Conservation (phyloP, 2,329 filamentous ascomycete genomes). For the Mycosphaerella sp. region DNA sequence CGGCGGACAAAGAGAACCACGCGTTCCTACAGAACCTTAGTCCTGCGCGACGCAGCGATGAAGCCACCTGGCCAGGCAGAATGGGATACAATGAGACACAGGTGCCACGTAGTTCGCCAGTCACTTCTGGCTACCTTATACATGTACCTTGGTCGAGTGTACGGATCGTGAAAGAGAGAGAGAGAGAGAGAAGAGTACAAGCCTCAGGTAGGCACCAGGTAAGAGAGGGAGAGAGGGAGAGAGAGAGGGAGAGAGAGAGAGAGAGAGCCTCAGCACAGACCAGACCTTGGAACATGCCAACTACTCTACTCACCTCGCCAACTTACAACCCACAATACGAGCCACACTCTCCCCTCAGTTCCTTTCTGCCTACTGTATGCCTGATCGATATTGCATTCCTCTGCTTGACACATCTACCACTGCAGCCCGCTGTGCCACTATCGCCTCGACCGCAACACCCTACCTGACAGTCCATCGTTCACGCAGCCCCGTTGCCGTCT, state of each 20-base stretch:
- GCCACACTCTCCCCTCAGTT: not conserved
- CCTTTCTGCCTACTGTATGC: not conserved
- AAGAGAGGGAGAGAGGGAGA: too few relatives aligned
- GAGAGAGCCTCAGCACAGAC: not conserved
- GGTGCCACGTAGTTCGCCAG: not conserved
- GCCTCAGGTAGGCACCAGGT: too few relatives aligned
- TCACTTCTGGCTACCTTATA: too few relatives aligned
- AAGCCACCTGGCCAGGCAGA: not conserved
- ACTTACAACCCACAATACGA: not conserved
- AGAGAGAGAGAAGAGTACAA: too few relatives aligned
- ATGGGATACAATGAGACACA: not conserved
- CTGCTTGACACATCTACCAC: not conserved
- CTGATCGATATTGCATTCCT: not conserved
- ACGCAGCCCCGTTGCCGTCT: not conserved
- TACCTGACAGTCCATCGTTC: not conserved
- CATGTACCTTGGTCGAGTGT: too few relatives aligned
- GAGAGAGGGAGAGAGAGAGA: too few relatives aligned
- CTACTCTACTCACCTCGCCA: not conserved
- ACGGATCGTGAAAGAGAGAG: too few relatives aligned
- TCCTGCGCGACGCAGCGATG: not conserved
- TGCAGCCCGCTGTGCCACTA: not conserved
- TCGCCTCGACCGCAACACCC: not conserved
- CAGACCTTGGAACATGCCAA: not conserved
- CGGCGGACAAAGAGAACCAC: not conserved
- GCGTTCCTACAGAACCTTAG: not conserved